Conservation (phyloP, 176 grass and related monocot species). For the Paspalum vaginatum region DNA sequence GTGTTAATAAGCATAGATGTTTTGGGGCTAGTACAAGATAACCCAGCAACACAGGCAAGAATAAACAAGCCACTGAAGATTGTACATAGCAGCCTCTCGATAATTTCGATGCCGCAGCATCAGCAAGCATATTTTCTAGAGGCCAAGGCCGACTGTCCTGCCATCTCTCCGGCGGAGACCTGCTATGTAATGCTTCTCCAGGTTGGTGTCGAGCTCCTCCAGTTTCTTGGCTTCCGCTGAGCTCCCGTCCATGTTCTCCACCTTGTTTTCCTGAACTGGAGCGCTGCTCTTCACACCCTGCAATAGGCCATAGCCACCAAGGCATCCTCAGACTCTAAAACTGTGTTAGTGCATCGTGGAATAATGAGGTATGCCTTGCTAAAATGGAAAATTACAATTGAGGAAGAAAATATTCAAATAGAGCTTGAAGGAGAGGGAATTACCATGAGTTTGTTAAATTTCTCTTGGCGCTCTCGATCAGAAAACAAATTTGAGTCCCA, state of each 20-base stretch:
- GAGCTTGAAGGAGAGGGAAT: slow-evolving; percentile 27
- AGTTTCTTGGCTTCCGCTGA: slow-evolving; percentile 61
- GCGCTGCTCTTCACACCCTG: slow-evolving; percentile 85
- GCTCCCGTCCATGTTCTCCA: slow-evolving; percentile 41
- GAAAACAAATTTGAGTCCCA: slow-evolving; percentile 86
- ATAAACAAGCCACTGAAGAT: slow-evolving; percentile 16
- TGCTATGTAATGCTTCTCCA: slow-evolving; percentile 95
- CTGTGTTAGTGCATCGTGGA: slow-evolving; percentile 68
- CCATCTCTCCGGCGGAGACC: slow-evolving; percentile 91
- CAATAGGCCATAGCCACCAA: slow-evolving; percentile 90
- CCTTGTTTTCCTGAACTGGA: slow-evolving; percentile 44
- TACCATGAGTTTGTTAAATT: slow-evolving; percentile 99
- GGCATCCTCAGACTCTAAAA: slow-evolving; percentile 99
- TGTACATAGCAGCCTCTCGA: slow-evolving; percentile 10
- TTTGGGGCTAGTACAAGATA: slow-evolving; percentile 23
- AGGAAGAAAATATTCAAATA: not conserved
- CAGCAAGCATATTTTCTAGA: slow-evolving; percentile 47
- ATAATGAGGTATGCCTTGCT: slow-evolving; percentile 21
- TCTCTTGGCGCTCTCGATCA: slow-evolving; percentile 90
- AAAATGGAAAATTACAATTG: not conserved
- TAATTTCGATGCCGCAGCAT: not conserved
- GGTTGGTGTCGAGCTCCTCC: slow-evolving; percentile 89
- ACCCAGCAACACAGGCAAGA: not conserved
- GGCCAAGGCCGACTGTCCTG: slow-evolving; percentile 88
- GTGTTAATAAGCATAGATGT: not conserved